Percentiles rank a stretch among this genome's conserved stretches.
Conservation (phyloP, 306 rosid species). For the Fragaria vesca region DNA sequence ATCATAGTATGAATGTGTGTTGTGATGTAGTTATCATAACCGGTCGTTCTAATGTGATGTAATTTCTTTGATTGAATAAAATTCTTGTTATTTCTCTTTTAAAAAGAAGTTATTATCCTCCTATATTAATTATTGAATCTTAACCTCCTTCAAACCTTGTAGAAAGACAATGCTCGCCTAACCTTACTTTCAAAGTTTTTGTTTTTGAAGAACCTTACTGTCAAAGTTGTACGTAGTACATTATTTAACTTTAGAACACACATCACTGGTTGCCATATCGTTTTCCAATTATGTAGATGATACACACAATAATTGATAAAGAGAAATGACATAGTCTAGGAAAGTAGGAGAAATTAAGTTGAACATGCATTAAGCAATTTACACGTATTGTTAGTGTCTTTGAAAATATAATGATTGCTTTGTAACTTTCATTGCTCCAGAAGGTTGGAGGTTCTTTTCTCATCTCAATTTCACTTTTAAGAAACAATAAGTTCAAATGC, state of each 20-base stretch:
- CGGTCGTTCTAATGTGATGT: too few relatives aligned
- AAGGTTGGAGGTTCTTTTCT: neutral
- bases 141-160: neutral
- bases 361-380: neutral
- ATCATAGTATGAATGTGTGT: too few relatives aligned
- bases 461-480: too few relatives aligned
- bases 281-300: constrained; percentile 11
- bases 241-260: neutral
- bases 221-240: neutral
- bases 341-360: neutral
- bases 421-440: neutral
- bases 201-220: neutral
- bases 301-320: neutral
- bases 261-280: constrained; percentile 11
- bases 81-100: too few relatives aligned
- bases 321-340: neutral
- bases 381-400: neutral
- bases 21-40: too few relatives aligned
- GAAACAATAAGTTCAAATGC: too few relatives aligned
- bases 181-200: neutral
- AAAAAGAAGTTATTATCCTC: neutral
- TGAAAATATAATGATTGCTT: neutral
- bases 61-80: too few relatives aligned
- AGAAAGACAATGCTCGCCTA: neutral
- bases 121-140: neutral